phyloP scores from a whole-genome alignment of 2,329 filamentous ascomycete species.

The Colletotrichum chrysophilum region DNA sequence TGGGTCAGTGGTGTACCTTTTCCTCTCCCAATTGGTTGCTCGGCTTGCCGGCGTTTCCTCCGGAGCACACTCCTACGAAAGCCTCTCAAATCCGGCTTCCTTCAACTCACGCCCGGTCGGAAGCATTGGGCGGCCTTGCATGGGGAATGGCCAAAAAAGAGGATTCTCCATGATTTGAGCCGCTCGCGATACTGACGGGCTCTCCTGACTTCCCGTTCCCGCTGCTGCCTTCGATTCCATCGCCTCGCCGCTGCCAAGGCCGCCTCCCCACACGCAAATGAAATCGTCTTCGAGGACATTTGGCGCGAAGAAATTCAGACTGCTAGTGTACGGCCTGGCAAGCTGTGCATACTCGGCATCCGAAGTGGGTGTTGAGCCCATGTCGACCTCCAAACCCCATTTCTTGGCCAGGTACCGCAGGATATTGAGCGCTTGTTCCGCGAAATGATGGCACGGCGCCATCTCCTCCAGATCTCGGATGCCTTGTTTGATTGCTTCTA shows the following conservation, averaged over 20 bases:
- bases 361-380: conserved; percentile 35
- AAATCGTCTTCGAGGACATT: conserved; percentile 54
- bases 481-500: conserved; percentile 55
- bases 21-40: background rate
- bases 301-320: conserved; percentile 63
- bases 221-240: background rate
- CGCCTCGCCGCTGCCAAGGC: conserved; percentile 2
- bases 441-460: conserved; percentile 65
- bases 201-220: background rate
- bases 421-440: conserved; percentile 65
- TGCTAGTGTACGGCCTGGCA: conserved; percentile 53
- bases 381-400: conserved; percentile 61
- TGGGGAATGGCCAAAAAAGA: conserved; percentile 65
- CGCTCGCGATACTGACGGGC: conserved; percentile 23
- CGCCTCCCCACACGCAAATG: conserved; percentile 49
- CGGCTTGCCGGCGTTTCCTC: background rate
- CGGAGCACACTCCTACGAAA: conserved; percentile 26
- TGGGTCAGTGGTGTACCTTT: background rate
- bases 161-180: conserved; percentile 54
- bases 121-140: conserved; percentile 63
- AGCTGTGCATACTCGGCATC: conserved; percentile 41
- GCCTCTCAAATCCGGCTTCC: conserved; percentile 55
- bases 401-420: conserved; percentile 61
- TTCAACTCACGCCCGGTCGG: conserved; percentile 51
- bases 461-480: conserved; percentile 65